Base-by-base conservation (phyloP, 2,329 filamentous ascomycete species). In the Pseudocercospora crystallina region DNA sequence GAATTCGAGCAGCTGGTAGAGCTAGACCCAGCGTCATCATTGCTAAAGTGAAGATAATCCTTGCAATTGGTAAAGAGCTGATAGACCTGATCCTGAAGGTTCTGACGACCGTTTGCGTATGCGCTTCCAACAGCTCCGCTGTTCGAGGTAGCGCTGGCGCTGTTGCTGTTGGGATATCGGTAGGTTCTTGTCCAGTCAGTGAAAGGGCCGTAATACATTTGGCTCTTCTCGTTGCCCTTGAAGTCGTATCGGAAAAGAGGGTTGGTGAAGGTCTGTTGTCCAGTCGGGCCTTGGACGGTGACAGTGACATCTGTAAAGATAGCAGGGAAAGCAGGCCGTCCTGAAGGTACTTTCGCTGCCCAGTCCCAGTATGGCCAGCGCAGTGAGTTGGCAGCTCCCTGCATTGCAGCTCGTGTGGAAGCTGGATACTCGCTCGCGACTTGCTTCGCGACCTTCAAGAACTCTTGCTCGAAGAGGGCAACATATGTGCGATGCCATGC, bases 341-440 rank as follows among this genome's bases (percentile, higher is more conserved):
- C 49, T 9, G 45, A 34, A 3, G 53, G 49, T 32, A 56, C 44
- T 15, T 54, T 49, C 5, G 58, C 57, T 17, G 58, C 57, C 58
- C 62, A 66, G 42, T 66, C 63, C 59, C 62, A 66, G 57, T 60
- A 66, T 12, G 63, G 63, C 47, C 59, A 56, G 10, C 62, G 56
- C 33, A 64, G 48, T 7, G 43, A 36, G 20, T 56, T 47, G 14
- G 62, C 62, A 31, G 59, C 61, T 14, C 44, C 43, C 5, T 49
- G 38, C 55, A 58, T 61, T 35, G 46, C 43, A 12, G 31, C 30
- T 20, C 43, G 49, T 13, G 34, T 47, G 26, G 42, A 31, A 12
- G 35, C 43, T 7, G 54, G 58, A 37, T 56, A 63, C 11, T 43
- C 42, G 40, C 52, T 53, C 12, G 56, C 58, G 17, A 59, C 54